Base-by-base conservation (phyloP, 1,284 basidiomycete species). In the Sanghuangporus weigelae region DNA sequence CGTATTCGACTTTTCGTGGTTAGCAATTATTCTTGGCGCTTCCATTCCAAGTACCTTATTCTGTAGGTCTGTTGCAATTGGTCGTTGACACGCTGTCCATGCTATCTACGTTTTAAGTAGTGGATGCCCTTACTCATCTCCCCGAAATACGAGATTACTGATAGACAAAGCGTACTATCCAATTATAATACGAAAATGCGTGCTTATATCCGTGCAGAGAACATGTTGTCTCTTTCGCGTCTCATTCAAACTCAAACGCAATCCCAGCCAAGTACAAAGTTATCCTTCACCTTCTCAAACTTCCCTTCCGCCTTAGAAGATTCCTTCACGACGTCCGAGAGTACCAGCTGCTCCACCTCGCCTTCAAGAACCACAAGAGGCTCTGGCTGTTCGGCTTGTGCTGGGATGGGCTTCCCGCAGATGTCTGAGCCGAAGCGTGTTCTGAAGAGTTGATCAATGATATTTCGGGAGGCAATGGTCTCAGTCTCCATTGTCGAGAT, bases 401-500 rank as follows among this genome's bases (percentile, higher is more conserved):
- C 63, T 12, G 61, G 53, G 14, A 62, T 31, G 2, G 62, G 55
- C 36, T 64, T 57, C n/a, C 69, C 81, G 74, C 89, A 92, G 40
- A 92, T 81, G 21, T 84, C 80, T 0, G 81, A 76, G 42, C 79
- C 74, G 70, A 85, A 94, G 70, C 87, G 82, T 42, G 92, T 86
- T 26, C 83, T 78, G 14, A 93, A 78, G 23, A 93, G 79, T 26
- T 92, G 77, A 67, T 93, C 92, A 56, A 93, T 91, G 31, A 89
- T 81, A 72, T 97, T 96, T 44, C 93, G 85, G 0, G 92, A 85
- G 0, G 92, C 82, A 46, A 97, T 76, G 0, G 92, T 95, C 74
- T 93, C 87, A 0, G 95, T 96, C 75, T 98, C 95, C 95, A 97
- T 96, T 8, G 90, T 90, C 12, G 87, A 90, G 54, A 92, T 89